Evolutionary conservation across 164 flowering plant genomes (phyloP), one percentile per base, ranked within the genome.

Genomic region (Tinospora cordifolia): DNA sequence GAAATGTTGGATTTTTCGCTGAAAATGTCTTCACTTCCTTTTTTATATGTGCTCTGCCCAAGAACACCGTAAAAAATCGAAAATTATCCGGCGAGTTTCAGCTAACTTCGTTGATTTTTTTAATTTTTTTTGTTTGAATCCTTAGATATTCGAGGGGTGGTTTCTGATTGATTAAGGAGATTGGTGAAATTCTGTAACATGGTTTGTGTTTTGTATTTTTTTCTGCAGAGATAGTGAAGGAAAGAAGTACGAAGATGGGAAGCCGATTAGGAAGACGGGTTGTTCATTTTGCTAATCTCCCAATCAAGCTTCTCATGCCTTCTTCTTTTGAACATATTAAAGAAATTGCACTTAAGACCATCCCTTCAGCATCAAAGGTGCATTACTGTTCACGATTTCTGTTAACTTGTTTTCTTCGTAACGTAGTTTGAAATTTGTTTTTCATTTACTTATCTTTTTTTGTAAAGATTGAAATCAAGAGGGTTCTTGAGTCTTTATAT

Each of bases 281-380:
- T 3, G 74, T 91, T 0, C 73, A 89, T 82, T 87, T 91, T 49
- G 87, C 93, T 1, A 91, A 91, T 51, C 84, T 91, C 2, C 94
- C 97, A 22, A 86, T 91, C 72, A 91, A 87, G 83, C 90, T 91
- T 19, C 83, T 87, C 67, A 85, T 87, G 88, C 97, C 97, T 1
- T 71, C 81, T 30, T 79, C 85, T 24, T 84, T 86, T 81, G 65
- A 78, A 67, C 84, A 85, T 81, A 87, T 91, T 75, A 67, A 60
- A 17, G 97, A 91, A 76, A 84, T 91, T 34, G 85, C 94, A 8
- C 83, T 91, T 79, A 89, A 88, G 72, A 89, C 94, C 65, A 84
- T 87, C 54, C 94, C 94, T 51, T 88, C 94, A 0, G 94, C 92
- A 15, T 77, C 94, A 68, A 91, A 91, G 83, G 88, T 86, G 68